Evolutionary conservation across 345 rosid genomes (phyloP).

Genomic region (Pistacia atlantica): DNA sequence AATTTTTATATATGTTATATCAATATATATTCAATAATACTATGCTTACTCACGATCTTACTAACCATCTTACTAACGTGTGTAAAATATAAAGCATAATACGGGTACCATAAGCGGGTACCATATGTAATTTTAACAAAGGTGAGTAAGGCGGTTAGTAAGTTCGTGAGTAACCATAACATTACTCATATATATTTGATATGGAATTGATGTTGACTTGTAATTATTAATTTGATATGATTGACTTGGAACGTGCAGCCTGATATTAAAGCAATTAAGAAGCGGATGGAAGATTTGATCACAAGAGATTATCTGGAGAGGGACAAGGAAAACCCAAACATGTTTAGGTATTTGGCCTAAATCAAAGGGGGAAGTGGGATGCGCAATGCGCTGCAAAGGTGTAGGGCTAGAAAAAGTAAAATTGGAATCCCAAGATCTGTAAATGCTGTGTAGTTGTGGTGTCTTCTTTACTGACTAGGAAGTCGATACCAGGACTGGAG

Average conservation of each 20-base stretch:
- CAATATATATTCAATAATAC: no score
- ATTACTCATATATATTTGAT: no score
- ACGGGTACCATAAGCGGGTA: no score
- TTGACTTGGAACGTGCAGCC: constrained; percentile 56
- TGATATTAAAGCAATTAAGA: constrained; percentile 93
- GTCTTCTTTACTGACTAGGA: not conserved
- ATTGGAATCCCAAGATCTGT: constrained; percentile 6
- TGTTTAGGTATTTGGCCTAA: constrained; percentile 79
- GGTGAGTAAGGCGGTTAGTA: no score
- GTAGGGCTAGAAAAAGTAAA: not conserved
- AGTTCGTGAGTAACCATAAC: no score
- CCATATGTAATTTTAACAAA: no score
- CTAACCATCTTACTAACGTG: no score
- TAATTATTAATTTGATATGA: not conserved
- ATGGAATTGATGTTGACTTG: not conserved
- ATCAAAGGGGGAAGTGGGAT: not conserved
- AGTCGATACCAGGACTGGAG: not conserved
- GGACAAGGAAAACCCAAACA: constrained; percentile 73
- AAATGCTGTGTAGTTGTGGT: constrained; percentile 16
- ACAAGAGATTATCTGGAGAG: constrained; percentile 90
- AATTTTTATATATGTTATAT: no score
- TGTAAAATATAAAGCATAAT: no score
- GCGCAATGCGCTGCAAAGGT: not conserved
- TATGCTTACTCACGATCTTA: no score
- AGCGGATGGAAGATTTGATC: constrained; percentile 90